Percentiles rank a stretch among this genome's conserved stretches.
phyloP scores from a whole-genome alignment of 2,329 filamentous ascomycete genomes.

The Beauveria asiatica region DNA sequence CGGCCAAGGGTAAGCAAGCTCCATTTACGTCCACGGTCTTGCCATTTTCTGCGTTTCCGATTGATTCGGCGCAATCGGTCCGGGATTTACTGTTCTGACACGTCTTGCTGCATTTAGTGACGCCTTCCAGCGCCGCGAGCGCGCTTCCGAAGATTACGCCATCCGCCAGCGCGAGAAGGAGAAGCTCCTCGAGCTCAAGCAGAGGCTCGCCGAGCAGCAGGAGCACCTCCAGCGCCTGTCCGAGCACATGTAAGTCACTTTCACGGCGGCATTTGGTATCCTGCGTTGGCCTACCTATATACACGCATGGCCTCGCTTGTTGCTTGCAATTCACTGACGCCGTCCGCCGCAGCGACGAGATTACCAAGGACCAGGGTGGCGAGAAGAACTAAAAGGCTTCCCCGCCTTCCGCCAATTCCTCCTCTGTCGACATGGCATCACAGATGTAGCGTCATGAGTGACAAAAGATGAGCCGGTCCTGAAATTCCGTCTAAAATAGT shows the following conservation, averaged over 20 bases:
- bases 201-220: conserved; percentile 68
- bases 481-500: conserved; percentile 25
- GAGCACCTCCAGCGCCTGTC: conserved; percentile 77
- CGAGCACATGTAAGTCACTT: conserved; percentile 65
- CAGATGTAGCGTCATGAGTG: background rate
- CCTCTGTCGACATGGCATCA: background rate
- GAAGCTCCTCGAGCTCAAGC: conserved; percentile 73
- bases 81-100: background rate
- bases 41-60: background rate
- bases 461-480: background rate
- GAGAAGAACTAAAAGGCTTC: conserved; percentile 49
- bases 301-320: background rate
- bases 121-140: conserved; percentile 85
- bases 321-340: background rate
- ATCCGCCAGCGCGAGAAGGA: conserved; percentile 82
- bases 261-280: too few relatives aligned
- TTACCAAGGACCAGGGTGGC: conserved; percentile 64
- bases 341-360: conserved; percentile 52
- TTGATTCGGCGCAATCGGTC: background rate
- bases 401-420: background rate
- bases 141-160: conserved; percentile 74
- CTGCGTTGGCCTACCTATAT: background rate
- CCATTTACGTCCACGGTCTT: background rate
- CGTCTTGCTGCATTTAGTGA: conserved; percentile 49
- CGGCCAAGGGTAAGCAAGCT: conserved; percentile 42